Evolutionary conservation across 2,329 filamentous ascomycete genomes (phyloP).

Genomic region (Botrytis fragariae): DNA sequence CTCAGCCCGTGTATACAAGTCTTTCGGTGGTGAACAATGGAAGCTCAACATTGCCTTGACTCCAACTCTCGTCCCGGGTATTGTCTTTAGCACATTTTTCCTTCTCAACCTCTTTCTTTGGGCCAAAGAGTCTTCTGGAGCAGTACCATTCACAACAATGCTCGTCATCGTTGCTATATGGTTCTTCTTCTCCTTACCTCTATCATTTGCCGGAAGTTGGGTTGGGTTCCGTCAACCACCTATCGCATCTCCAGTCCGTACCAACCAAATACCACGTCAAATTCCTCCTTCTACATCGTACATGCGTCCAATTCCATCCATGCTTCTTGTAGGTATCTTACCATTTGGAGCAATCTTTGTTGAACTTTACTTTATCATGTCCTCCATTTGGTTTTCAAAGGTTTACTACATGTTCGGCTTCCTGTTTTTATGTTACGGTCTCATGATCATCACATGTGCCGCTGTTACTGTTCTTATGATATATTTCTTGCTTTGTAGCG

Average conservation of each 20-base stretch:
- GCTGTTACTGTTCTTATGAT: conserved; percentile 91
- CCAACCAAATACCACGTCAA: conserved; percentile 97
- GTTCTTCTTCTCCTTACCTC: conserved; percentile 93
- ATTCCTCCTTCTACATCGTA: conserved; percentile 84
- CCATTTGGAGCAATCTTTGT: conserved; percentile 97
- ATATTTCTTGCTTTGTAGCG: conserved; percentile 91
- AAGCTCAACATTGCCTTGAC: conserved; percentile 90
- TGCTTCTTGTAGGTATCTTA: conserved; percentile 86
- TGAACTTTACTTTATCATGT: conserved; percentile 99
- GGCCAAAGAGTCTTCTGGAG: conserved; percentile 87
- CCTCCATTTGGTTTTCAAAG: conserved; percentile 95
- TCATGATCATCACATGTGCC: conserved; percentile 95
- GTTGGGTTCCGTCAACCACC: conserved; percentile 76
- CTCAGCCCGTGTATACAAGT: conserved; percentile 89
- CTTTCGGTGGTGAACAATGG: conserved; percentile 88
- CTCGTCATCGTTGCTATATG: conserved; percentile 88
- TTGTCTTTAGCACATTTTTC: conserved; percentile 89
- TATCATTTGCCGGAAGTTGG: conserved; percentile 90
- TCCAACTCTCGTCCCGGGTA: conserved; percentile 77
- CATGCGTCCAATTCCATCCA: conserved; percentile 81
- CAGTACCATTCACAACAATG: conserved; percentile 97
- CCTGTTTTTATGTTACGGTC: conserved; percentile 92
- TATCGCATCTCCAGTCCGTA: conserved; percentile 79
- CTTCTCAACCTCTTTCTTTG: conserved; percentile 94
- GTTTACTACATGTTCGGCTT: conserved; percentile 99